phyloP scores from a whole-genome alignment of 495 filamentous ascomycete species.

The Eremomyces bilateralis region DNA sequence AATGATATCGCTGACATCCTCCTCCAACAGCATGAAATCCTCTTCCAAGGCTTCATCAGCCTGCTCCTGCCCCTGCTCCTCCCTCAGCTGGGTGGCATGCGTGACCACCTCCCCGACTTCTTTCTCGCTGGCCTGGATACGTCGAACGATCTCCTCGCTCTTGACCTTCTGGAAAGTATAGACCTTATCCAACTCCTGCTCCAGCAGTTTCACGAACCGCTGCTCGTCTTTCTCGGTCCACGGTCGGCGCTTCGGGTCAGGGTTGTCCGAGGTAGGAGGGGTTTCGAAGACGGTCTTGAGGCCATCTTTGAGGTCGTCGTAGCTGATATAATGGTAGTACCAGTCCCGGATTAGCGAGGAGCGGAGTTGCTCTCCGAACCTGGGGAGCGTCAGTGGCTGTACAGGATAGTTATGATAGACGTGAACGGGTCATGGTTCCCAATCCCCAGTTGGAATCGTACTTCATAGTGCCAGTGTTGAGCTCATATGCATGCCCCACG shows the following conservation, averaged over 20 bases:
- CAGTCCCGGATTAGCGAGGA: conserved; percentile 89
- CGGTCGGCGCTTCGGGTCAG: conserved; percentile 33
- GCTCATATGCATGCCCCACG: too few relatives aligned
- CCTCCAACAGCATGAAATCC: conserved; percentile 83
- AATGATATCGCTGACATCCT: conserved; percentile 92
- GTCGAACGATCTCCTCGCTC: conserved; percentile 74
- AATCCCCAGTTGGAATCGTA: too few relatives aligned
- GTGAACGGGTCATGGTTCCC: too few relatives aligned
- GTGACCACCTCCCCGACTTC: conserved; percentile 76
- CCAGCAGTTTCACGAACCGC: conserved; percentile 64
- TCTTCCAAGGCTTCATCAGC: conserved; percentile 52
- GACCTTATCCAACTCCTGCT: conserved; percentile 86
- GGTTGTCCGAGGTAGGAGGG: conserved; percentile 28
- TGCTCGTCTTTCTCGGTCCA: conserved; percentile 92
- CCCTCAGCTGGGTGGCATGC: conserved; percentile 35
- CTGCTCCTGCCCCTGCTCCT: conserved; percentile 8
- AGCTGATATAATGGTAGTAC: conserved; percentile 91
- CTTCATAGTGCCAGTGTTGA: too few relatives aligned
- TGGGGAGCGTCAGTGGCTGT: too few relatives aligned
- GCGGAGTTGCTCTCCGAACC: conserved; percentile 91
- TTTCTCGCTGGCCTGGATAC: conserved; percentile 66
- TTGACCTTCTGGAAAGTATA: conserved; percentile 93
- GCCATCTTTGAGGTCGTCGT: conserved; percentile 75
- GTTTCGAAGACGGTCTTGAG: conserved; percentile 53
- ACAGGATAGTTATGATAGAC: too few relatives aligned